Evolutionary conservation across 306 rosid genomes (phyloP).

Genomic region (Hippophae rhamnoides): DNA sequence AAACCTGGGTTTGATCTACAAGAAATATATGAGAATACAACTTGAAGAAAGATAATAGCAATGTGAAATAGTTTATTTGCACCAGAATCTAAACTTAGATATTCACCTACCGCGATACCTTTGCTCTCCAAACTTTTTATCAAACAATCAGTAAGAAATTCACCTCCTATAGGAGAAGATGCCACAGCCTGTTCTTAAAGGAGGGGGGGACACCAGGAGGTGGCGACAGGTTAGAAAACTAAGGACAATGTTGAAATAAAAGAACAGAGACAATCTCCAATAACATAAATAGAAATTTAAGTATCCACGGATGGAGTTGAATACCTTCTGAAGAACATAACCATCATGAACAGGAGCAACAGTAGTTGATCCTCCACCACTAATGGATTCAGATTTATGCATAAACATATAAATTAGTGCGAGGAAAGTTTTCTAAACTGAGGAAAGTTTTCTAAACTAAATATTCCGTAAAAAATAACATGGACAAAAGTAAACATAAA

Average conservation of each 20-base stretch:
- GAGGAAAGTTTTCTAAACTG: no score
- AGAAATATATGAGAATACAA: constrained; percentile 4
- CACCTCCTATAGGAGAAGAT: constrained; percentile 94
- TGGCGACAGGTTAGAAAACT: neutral
- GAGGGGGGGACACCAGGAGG: constrained; percentile 11
- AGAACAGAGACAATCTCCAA: no score
- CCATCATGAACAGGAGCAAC: constrained; percentile 99
- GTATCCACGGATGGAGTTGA: neutral
- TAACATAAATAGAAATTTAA: no score
- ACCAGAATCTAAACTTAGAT: constrained; percentile 11
- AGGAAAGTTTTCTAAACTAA: no score
- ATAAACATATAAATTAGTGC: constrained; percentile 21
- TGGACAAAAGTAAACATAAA: no score
- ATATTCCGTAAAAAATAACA: no score
- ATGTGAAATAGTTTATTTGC: constrained; percentile 8
- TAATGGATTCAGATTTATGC: constrained; percentile 21
- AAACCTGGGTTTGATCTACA: constrained; percentile 81
- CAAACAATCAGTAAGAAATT: constrained; percentile 91
- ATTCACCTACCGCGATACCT: constrained; percentile 64
- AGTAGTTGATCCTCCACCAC: constrained; percentile 98
- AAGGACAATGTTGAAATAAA: neutral
- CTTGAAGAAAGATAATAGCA: constrained; percentile 1
- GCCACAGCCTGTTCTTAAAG: constrained; percentile 65
- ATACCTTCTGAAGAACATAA: constrained; percentile 93
- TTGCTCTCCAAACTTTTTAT: constrained; percentile 95